A percentile compares a stretch with the other conserved stretches of the same genome.
phyloP scores from a whole-genome alignment of 2,329 filamentous ascomycete genomes.

The Hymenoscyphus fructigenus region DNA sequence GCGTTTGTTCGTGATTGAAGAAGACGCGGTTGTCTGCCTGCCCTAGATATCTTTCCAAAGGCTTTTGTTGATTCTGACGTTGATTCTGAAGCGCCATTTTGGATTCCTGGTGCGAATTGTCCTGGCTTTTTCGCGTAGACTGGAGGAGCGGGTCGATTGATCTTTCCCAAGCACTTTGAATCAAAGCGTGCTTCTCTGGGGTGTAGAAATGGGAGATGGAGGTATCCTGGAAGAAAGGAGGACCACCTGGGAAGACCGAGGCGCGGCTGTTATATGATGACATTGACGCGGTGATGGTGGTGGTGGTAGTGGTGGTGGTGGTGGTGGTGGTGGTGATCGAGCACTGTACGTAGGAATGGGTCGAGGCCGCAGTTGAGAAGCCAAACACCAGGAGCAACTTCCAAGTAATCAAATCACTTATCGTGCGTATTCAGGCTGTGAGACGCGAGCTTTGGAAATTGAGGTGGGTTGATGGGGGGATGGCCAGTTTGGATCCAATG shows the following conservation, averaged over 20 bases:
- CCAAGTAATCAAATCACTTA: conserved; percentile 9
- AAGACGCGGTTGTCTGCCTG: conserved; percentile 19
- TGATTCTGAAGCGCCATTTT: conserved; percentile 12
- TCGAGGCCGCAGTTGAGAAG: background rate
- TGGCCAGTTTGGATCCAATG: conserved; percentile 11
- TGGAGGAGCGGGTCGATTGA: conserved; percentile 25
- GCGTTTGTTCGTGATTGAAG: conserved; percentile 18
- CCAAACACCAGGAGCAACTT: background rate
- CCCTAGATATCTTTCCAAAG: conserved; percentile 26
- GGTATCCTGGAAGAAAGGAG: conserved; percentile 17
- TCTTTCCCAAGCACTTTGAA: conserved; percentile 17
- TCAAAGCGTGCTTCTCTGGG: conserved; percentile 14
- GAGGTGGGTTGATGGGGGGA: background rate
- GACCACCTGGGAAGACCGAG: conserved; percentile 9
- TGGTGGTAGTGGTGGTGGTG: background rate
- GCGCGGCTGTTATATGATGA: conserved; percentile 18
- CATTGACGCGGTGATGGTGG: background rate
- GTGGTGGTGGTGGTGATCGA: background rate
- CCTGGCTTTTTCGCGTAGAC: conserved; percentile 7
- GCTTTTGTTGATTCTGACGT: conserved; percentile 16
- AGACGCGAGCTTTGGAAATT: conserved; percentile 2
- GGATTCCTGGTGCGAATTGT: conserved; percentile 1
- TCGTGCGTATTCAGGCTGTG: conserved; percentile 14
- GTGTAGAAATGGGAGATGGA: conserved; percentile 12
- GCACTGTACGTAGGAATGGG: background rate